Conservation (phyloP, 352 stramenopile genomes). For the Achlya hypogyna region DNA sequence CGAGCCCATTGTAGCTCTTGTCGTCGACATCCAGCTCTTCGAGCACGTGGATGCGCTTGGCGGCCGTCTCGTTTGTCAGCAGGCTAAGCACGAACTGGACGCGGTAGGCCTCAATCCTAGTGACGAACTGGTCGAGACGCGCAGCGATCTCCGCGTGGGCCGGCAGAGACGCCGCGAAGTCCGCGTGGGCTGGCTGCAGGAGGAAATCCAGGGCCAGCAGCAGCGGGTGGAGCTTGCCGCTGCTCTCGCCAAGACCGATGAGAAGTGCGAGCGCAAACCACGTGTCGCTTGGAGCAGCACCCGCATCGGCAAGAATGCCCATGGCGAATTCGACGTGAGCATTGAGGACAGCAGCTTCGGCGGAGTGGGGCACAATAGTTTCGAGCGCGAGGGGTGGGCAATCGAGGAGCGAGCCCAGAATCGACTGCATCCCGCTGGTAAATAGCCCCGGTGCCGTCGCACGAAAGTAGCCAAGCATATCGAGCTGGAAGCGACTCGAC, state of each 20-base stretch:
- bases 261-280: background rate
- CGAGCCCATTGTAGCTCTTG: background rate
- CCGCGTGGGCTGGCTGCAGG: background rate
- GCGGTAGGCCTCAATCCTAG: background rate
- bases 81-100: background rate
- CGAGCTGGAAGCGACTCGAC: conserved; percentile 12
- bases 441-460: background rate
- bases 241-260: background rate
- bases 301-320: background rate
- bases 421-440: background rate
- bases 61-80: background rate
- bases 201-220: background rate
- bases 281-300: background rate
- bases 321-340: background rate
- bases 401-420: conserved; percentile 9
- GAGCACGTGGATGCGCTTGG: background rate
- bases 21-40: background rate
- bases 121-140: background rate
- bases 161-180: background rate
- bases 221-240: background rate
- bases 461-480: conserved; percentile 3
- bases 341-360: conserved; percentile 2
- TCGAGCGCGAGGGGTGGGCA: background rate
- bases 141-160: background rate
- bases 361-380: background rate